phyloP scores from a whole-genome alignment of 129 eudicot genomes.

The Flaveria linearis region DNA sequence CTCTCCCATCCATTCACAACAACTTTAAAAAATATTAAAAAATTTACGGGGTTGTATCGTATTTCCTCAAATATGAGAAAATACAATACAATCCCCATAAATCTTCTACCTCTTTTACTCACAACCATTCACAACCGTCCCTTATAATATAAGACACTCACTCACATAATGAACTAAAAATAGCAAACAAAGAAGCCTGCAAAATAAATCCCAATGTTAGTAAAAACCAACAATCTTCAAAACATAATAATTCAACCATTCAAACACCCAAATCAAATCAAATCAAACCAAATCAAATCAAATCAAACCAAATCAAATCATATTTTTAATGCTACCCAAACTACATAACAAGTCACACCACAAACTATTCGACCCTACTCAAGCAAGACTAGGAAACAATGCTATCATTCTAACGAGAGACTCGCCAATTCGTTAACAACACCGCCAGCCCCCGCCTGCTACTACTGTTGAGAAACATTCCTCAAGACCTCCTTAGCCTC shows the following conservation, averaged over 20 bases:
- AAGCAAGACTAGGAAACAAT: constrained; percentile 23
- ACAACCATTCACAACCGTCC: too few species aligned
- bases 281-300: not conserved
- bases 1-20: too few species aligned
- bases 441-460: constrained; percentile 39
- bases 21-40: too few species aligned
- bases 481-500: constrained; percentile 77
- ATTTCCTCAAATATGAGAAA: too few species aligned
- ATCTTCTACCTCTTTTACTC: too few species aligned
- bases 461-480: constrained; percentile 57
- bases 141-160: too few species aligned
- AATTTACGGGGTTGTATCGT: too few species aligned
- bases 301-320: too few species aligned
- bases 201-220: not conserved
- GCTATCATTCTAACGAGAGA: constrained; percentile 47
- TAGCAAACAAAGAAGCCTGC: not conserved
- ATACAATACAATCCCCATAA: too few species aligned
- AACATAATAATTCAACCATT: not conserved
- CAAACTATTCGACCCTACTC: constrained; percentile 10
- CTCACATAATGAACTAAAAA: not conserved
- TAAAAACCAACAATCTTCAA: constrained; percentile 19
- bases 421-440: constrained; percentile 54
- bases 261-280: constrained; percentile 4
- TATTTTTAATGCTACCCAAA: constrained; percentile 1
- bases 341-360: not conserved